phyloP scores from a whole-genome alignment of 179 eudicot species.

The Silene noctiflora region DNA sequence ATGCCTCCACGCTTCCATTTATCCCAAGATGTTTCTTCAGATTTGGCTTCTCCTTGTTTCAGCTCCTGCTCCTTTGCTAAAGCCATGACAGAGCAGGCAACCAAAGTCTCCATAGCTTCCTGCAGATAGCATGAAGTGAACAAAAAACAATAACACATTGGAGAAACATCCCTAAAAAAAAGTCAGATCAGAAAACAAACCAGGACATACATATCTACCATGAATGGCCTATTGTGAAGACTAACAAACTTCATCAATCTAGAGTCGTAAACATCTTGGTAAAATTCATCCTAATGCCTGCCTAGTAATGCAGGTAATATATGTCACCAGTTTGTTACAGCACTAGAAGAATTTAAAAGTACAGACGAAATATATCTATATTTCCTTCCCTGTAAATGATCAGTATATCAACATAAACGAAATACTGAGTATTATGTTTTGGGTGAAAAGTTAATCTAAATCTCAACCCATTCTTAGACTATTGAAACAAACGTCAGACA shows the following conservation, averaged over 20 bases:
- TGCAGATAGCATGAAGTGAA: constrained; percentile 24
- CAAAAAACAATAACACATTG: neutral
- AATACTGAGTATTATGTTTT: neutral
- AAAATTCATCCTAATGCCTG: neutral
- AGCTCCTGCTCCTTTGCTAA: constrained; percentile 55
- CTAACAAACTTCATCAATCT: neutral
- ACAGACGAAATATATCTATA: neutral
- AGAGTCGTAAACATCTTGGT: constrained; percentile 4
- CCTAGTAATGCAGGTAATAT: constrained; percentile 11
- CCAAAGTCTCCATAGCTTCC: constrained; percentile 90
- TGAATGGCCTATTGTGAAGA: neutral
- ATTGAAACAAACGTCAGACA: neutral
- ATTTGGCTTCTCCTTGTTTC: constrained; percentile 44
- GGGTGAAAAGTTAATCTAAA: neutral
- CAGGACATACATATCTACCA: neutral
- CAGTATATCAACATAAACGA: neutral
- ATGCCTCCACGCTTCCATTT: constrained; percentile 95
- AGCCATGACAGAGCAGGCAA: constrained; percentile 97
- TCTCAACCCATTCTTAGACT: constrained; percentile 1
- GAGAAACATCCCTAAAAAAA: neutral
- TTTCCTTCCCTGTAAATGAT: constrained; percentile 2
- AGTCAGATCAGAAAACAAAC: neutral
- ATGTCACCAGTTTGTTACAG: constrained; percentile 1
- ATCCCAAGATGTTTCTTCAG: constrained; percentile 58
- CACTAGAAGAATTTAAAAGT: neutral